These are phyloP conservation scores for Cercospora sesami DNA, from an alignment of 2,329 filamentous ascomycete genomes.

Conservation along the genomic window DNA sequence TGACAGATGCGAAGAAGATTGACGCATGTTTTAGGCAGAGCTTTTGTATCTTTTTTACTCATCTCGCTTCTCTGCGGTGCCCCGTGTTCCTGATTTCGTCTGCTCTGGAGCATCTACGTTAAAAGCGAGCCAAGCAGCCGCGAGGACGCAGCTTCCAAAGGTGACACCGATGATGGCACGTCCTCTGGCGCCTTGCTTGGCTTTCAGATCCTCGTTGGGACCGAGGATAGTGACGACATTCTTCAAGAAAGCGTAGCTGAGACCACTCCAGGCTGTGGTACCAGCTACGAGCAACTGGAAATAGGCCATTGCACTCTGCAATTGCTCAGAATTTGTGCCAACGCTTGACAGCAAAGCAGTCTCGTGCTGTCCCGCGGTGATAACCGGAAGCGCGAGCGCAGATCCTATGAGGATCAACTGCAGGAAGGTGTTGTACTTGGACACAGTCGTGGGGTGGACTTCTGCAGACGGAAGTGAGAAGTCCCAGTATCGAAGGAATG, in stretches of 20 bases:
- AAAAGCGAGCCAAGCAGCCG: conserved; percentile 39
- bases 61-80: neutral
- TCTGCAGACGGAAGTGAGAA: conserved; percentile 87
- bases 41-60: neutral
- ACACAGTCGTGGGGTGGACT: conserved; percentile 78
- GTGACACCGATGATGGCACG: conserved; percentile 50
- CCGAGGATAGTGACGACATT: conserved; percentile 85
- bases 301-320: conserved; percentile 40
- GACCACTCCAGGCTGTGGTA: conserved; percentile 90
- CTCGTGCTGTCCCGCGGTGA: conserved; percentile 43
- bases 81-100: neutral
- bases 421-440: conserved; percentile 88
- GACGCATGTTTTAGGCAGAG: neutral
- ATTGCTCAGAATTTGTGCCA: conserved; percentile 27
- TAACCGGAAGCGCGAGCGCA: conserved; percentile 75
- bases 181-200: conserved; percentile 50
- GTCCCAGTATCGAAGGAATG: conserved; percentile 91
- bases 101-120: conserved; percentile 23
- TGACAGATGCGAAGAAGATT: neutral
- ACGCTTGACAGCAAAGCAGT: conserved; percentile 29
- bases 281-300: conserved; percentile 77
- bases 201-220: conserved; percentile 49
- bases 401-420: conserved; percentile 84
- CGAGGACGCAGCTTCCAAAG: conserved; percentile 47
- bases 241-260: conserved; percentile 88